Base-by-base conservation (phyloP, 306 rosid genomes). In the Chamaecrista fasciculata region DNA sequence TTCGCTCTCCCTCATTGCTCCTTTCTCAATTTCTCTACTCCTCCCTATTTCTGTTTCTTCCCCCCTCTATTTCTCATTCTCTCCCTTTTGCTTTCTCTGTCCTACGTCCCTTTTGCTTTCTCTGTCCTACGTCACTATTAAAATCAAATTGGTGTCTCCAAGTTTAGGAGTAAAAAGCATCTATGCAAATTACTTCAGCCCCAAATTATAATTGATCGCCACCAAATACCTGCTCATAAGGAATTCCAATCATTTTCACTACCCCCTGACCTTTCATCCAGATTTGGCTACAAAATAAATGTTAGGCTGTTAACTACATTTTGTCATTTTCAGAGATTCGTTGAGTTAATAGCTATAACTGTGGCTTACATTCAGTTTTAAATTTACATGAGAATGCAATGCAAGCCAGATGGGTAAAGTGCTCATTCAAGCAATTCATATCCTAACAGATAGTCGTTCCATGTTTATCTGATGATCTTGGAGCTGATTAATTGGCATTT, bases 91-190 rank as follows among this genome's bases (percentile, higher is more conserved):
- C n/a, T n/a, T n/a, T n/a, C n/a, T n/a, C n/a, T n/a, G n/a, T n/a
- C n/a, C n/a, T n/a, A n/a, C n/a, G n/a, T n/a, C n/a, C n/a, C n/a
- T n/a, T n/a, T n/a, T n/a, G n/a, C n/a, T n/a, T n/a, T n/a, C n/a
- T n/a, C n/a, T n/a, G n/a, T n/a, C n/a, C n/a, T n/a, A n/a, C n/a
- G n/a, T n/a, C n/a, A 28, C 33, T 28, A 28, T 4, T 28, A 28
- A 4, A 66, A 48, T 7, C 61, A 60, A 23, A 66, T 43, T 15
- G 61, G 40, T 50, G 24, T 15, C 44, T 69, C 50, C 73, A 64
- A 24, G 39, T 49, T 47, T 37, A 10, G 9, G 28, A 28, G 25
- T 44, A 36, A 18, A 42, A 53, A 29, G 66, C 31, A 52, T 20
- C 62, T 16, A 23, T 26, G 33, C 47, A 62, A 24, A 26, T 56